Conservation (phyloP, 1,139 yeast species). For the Blastobotrys apis region DNA sequence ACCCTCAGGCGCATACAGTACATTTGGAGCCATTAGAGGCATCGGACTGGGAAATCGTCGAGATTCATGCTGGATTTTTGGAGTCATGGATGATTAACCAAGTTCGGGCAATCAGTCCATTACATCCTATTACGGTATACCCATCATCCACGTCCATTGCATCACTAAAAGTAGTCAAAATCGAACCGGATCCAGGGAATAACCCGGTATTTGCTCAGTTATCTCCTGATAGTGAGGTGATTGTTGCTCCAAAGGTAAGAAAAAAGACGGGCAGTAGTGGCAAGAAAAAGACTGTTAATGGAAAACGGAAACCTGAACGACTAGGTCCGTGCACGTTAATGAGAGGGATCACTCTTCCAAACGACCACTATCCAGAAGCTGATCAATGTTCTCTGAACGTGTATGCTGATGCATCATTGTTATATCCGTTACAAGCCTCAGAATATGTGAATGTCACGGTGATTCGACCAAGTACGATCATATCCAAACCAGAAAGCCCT, state of each 20-base stretch:
- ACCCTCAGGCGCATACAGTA: constrained; percentile 54
- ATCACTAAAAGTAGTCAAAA: constrained; percentile 55
- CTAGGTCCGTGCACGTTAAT: constrained; percentile 42
- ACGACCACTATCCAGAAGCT: constrained; percentile 22
- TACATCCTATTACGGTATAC: constrained; percentile 63
- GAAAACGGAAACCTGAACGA: constrained; percentile 12
- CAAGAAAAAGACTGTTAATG: constrained; percentile 12
- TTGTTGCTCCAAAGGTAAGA: constrained; percentile 73
- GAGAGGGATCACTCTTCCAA: constrained; percentile 58
- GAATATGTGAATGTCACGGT: constrained; percentile 58
- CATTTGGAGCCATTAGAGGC: constrained; percentile 72
- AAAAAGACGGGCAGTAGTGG: constrained; percentile 28
- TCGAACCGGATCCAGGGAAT: constrained; percentile 44
- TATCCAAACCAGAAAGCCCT: constrained; percentile 11
- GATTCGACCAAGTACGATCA: constrained; percentile 32
- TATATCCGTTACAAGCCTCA: constrained; percentile 35
- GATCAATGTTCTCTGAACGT: constrained; percentile 27
- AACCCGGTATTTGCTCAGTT: constrained; percentile 49
- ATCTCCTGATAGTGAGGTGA: constrained; percentile 70
- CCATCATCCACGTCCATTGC: constrained; percentile 67
- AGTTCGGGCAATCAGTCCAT: constrained; percentile 65
- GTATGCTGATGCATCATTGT: constrained; percentile 43
- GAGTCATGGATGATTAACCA: constrained; percentile 76
- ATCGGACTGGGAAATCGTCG: constrained; percentile 90
- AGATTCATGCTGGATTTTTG: constrained; percentile 70